Evolutionary conservation across 768 basidiomycete species (phyloP), one percentile per base, ranked within the genome.

Genomic region (Suillus weaverae): DNA sequence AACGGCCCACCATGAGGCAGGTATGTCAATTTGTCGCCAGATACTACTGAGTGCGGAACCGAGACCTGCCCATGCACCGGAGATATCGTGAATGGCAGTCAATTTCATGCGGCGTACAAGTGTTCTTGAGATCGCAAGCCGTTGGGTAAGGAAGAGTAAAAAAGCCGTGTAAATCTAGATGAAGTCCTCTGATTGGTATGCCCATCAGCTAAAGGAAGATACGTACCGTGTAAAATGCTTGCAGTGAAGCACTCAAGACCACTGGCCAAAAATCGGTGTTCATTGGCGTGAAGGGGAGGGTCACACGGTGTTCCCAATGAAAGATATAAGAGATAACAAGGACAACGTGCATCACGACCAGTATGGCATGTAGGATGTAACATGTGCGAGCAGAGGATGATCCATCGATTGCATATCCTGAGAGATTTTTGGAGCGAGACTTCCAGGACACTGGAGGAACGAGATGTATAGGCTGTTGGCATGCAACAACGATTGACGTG

Each of bases 341-440:
- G 4, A 57, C 5, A 6, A 67, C 16, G 35, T 70, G 66, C 18
- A 70, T 51, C 32, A 43, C 6, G 13, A 70, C 53, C 9, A 70
- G 61, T 9, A 54, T 20, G 60, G 22, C 39, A 46, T 67, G 66
- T 36, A 67, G 16, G 1, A 10, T 22, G 41, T 64, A 62, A 54
- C 66, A 64, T 20, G 38, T 30, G 22, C 22, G 2, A 26, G 36
- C 16, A 11, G 26, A 39, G 5, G 14, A 38, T 57, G 54, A 36
- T 35, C 10, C 26, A 57, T 57, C 5, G 16, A 4, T 9, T 57
- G 14, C 16, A 38, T 38, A 38, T 26, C 14, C 14, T 38, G 14
- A 16, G 16, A 9, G 22, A 10, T 38, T 22, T 22, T 38, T n/a
- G 18, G 32, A 20, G 30, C 18, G n/a, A n/a, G n/a, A n/a, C n/a